These are phyloP conservation scores for Nadsonia starkeyi-henricii DNA, from an alignment of 1,139 yeast species.

Conservation along the genomic window DNA sequence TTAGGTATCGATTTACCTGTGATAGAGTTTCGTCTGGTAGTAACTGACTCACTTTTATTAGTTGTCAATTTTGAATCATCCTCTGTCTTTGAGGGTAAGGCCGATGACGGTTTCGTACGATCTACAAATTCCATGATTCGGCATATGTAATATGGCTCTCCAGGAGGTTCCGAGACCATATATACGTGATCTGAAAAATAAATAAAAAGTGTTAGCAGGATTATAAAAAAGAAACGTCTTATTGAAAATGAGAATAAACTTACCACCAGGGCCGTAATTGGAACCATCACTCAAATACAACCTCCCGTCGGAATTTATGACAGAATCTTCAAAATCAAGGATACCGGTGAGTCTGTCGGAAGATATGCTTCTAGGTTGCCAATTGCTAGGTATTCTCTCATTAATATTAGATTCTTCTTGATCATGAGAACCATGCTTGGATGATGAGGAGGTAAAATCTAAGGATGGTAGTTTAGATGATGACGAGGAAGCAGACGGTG, in stretches of 20 bases:
- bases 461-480: background rate
- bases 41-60: no score
- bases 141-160: conserved; percentile 88
- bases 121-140: conserved; percentile 61
- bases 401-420: conserved; percentile 1
- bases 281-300: conserved; percentile 24
- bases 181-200: conserved; percentile 47
- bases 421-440: conserved; percentile 1
- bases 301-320: conserved; percentile 23
- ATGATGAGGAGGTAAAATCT: conserved; percentile 6
- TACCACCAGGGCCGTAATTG: conserved; percentile 21
- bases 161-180: conserved; percentile 86
- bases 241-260: conserved; percentile 6
- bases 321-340: conserved; percentile 29
- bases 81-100: background rate
- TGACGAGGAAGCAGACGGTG: conserved; percentile 1
- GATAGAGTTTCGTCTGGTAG: conserved; percentile 4
- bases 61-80: conserved; percentile 9
- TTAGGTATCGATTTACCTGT: conserved; percentile 30
- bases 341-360: conserved; percentile 18
- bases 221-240: background rate
- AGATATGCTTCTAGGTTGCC: conserved; percentile 22
- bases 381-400: conserved; percentile 19
- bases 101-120: conserved; percentile 7
- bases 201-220: background rate